Base-by-base conservation (phyloP, 305 asterid genomes). In the Rubia peregrina region DNA sequence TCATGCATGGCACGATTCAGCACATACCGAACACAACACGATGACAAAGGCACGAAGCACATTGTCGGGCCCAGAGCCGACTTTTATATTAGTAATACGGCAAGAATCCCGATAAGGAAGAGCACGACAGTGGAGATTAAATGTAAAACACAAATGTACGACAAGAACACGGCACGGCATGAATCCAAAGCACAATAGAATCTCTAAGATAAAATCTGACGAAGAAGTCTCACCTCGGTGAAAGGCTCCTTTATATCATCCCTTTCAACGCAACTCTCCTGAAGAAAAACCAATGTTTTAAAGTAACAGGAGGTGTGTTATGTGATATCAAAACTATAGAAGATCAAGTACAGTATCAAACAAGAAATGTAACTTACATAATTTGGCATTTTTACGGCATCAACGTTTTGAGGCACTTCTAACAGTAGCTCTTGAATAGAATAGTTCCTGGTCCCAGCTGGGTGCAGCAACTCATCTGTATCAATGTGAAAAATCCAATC, bases 401-500 rank as follows among this genome's bases (percentile, higher is more conserved):
- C 98, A 76, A 90, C 86, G 69, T 86, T 84, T 56, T 56, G 56
- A 71, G 96, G 98, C 74, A 90, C 88, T 10, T 85, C 90, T 73
- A 74, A 84, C 74, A 92, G 79, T 80, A 92, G 76, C 76, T 84
- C 90, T 82, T 95, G 83, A 85, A 92, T 79, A 61, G 98, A 92
- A 77, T 92, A 92, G 76, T 85, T 93, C 40, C 85, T 80, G 73
- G 92, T 86, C 65, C 97, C 98, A 61, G 90, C 97, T 48, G 97
- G 96, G 81, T 90, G 95, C 73, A 92, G 75, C 80, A 92, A 80
- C 75, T 92, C 98, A 78, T 92, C 97, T 66, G 98, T 90, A 77
- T 92, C 98, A 22, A 92, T 84, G 81, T 92, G 98, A 77, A 92
- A 83, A 76, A 92, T 90, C 98, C 98, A 92, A 68, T 92, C 97